Evolutionary conservation across 179 eudicot genomes (phyloP).

Genomic region (Actinidia polygama): DNA sequence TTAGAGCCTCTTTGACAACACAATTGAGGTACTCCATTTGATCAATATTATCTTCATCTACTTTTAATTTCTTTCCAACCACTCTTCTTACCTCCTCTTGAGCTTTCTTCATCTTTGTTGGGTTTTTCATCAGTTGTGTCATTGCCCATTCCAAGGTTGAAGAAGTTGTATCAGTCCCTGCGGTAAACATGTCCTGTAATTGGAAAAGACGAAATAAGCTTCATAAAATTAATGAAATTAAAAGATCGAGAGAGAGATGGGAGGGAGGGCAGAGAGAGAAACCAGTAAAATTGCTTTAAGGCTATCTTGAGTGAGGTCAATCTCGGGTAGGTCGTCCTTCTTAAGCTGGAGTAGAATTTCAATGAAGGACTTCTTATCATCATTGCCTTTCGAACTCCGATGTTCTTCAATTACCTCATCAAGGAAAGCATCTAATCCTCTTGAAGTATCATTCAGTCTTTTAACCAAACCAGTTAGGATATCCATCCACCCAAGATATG

Average conservation of each 20-base stretch:
- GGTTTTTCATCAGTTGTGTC: neutral
- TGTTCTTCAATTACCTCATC: slow-evolving; percentile 3
- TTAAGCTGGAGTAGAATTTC: neutral
- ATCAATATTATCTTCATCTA: neutral
- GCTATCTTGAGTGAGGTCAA: neutral
- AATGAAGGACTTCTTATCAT: neutral
- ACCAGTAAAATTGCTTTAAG: neutral
- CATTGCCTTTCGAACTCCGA: neutral
- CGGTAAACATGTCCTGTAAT: slow-evolving; percentile 14
- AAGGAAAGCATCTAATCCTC: slow-evolving; percentile 6
- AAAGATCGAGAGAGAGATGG: neutral
- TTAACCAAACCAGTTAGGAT: neutral
- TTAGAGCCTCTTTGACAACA: slow-evolving; percentile 7
- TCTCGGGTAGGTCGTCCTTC: neutral
- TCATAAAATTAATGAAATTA: neutral
- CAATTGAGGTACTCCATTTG: slow-evolving; percentile 4
- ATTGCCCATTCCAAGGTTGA: slow-evolving; percentile 13
- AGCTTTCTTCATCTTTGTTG: slow-evolving; percentile 3
- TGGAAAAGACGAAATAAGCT: neutral
- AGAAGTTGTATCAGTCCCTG: neutral
- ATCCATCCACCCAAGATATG: slow-evolving; percentile 13
- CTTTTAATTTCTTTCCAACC: neutral
- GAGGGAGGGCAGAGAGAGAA: neutral
- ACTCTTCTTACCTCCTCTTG: slow-evolving; percentile 21
- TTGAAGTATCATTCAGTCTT: neutral